Conservation (phyloP, 768 basidiomycete genomes). For the Clitopilus passeckerianus region DNA sequence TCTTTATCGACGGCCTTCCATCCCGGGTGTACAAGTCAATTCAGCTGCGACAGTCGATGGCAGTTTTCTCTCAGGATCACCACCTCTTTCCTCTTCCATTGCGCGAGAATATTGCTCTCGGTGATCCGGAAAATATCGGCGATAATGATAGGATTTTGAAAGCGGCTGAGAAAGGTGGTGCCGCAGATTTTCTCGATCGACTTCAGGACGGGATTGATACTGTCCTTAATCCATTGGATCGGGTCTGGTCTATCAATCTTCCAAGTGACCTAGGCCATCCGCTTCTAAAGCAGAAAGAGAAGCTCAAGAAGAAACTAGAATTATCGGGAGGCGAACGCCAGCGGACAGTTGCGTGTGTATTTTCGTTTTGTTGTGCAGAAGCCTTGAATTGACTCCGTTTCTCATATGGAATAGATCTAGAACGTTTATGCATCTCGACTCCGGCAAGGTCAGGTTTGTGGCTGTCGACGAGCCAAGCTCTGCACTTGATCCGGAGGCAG, state of each 20-base stretch:
- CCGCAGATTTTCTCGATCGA: constrained; percentile 14
- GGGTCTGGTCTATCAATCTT: constrained; percentile 5
- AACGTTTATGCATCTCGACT: constrained; percentile 25
- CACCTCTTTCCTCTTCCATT: constrained; percentile 43
- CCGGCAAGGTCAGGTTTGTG: constrained; percentile 27
- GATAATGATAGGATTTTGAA: constrained; percentile 15
- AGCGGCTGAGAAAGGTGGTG: constrained; percentile 27
- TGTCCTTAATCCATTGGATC: constrained; percentile 9
- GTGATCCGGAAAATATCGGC: constrained; percentile 10
- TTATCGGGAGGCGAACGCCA: constrained; percentile 22
- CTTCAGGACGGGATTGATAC: constrained; percentile 14
- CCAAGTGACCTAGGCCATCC: constrained; percentile 13
- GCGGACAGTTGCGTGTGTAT: constrained; percentile 20
- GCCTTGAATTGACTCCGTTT: neutral
- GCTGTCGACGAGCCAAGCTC: constrained; percentile 47
- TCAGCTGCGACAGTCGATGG: constrained; percentile 38
- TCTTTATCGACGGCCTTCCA: constrained; percentile 38
- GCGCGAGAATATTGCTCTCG: constrained; percentile 34
- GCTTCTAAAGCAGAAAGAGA: constrained; percentile 10
- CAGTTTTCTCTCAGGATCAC: constrained; percentile 46
- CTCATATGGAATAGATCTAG: constrained; percentile 13
- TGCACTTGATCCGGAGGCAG: constrained; percentile 38
- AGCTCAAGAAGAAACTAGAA: constrained; percentile 12
- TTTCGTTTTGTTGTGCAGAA: neutral
- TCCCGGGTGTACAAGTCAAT: constrained; percentile 28